Evolutionary conservation across 2,329 filamentous ascomycete species (phyloP), one percentile per base, ranked within the genome.

Genomic region (Stenocarpella maydis): DNA sequence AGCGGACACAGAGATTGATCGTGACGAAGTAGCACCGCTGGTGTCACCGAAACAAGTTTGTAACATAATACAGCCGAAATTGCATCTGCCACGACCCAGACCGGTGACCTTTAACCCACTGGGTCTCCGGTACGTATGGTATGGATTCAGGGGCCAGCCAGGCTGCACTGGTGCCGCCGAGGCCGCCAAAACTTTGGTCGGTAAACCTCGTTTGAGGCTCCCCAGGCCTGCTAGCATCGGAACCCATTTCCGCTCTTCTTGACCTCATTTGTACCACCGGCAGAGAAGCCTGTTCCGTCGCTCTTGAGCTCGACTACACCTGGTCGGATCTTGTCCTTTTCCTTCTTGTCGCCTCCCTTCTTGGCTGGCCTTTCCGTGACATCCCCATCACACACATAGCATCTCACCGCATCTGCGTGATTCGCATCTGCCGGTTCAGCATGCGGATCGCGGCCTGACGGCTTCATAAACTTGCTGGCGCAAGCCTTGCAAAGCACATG

Each of bases 201-300:
- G 26, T 49, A 26, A 43, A 28, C 4, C 43, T 58, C 17, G 26
- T 26, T 61, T 65, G 26, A 28, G 12, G 47, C 43, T 54, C 9
- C 34, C 39, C 4, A 53, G 26, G 2, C 8, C 31, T 28, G 24
- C 15, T 77, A 96, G 77, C 93, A 95, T 77, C 97, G 93, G 79
- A 97, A 97, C 0, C 91, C 91, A 21, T 97, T 89, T 0, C 92
- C 91, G 4, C 87, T 82, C 78, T 91, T 96, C 80, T 92, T 92
- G 19, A 97, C 94, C 74, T 92, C 88, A 76, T 92, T 97, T 64
- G 88, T 87, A 3, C 96, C 95, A n/a, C 91, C 91, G 5, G 93
- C 92, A 5, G 95, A 95, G 80, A 97, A 98, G 0, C 95, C 95
- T 0, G 95, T 98, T 0, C 95, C 95, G 75, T 98, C 95, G 43